A percentile compares a stretch with the other conserved stretches of the same genome.
phyloP scores from a whole-genome alignment of 2,329 filamentous ascomycete species.

The Diplodia scrobiculata region DNA sequence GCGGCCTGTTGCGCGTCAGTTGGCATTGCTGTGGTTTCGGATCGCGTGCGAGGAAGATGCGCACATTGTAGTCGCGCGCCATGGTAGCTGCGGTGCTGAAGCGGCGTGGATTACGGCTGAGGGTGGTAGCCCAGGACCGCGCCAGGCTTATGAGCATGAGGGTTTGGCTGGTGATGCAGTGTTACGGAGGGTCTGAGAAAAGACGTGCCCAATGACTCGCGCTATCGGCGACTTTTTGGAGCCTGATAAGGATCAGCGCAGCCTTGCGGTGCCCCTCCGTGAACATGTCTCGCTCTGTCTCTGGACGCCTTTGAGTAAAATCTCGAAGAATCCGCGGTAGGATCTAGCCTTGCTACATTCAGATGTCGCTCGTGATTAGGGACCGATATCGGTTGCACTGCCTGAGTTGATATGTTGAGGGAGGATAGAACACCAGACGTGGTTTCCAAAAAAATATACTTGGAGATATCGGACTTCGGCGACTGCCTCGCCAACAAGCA shows the following conservation, averaged over 20 bases:
- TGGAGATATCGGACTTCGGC: slow-evolving; percentile 12
- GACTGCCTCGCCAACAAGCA: not conserved
- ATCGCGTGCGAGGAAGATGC: not conserved
- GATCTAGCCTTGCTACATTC: too few relatives aligned
- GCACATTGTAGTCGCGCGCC: slow-evolving; percentile 32
- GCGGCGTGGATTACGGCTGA: slow-evolving; percentile 2
- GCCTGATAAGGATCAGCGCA: not conserved
- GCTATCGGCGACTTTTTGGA: slow-evolving; percentile 14
- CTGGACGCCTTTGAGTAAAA: not conserved
- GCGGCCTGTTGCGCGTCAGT: slow-evolving; percentile 57
- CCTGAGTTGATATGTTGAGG: not conserved
- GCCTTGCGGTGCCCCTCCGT: not conserved
- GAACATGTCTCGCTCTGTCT: not conserved
- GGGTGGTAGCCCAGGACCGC: slow-evolving; percentile 18
- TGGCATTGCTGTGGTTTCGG: not conserved
- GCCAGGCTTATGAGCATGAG: slow-evolving; percentile 28
- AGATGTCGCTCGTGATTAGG: too few relatives aligned
- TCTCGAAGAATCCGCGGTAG: not conserved
- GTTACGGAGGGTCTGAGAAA: slow-evolving; percentile 13
- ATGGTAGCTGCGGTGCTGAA: slow-evolving; percentile 26
- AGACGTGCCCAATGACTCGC: slow-evolving; percentile 16
- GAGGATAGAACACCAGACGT: not conserved
- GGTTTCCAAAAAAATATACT: not conserved
- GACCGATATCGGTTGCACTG: too few relatives aligned
- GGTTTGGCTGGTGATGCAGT: not conserved